A percentile compares a stretch with the other conserved stretches of the same genome.
These are phyloP conservation scores for Stropharia rugosoannulata DNA, from an alignment of 768 basidiomycete species.

Conservation along the genomic window DNA sequence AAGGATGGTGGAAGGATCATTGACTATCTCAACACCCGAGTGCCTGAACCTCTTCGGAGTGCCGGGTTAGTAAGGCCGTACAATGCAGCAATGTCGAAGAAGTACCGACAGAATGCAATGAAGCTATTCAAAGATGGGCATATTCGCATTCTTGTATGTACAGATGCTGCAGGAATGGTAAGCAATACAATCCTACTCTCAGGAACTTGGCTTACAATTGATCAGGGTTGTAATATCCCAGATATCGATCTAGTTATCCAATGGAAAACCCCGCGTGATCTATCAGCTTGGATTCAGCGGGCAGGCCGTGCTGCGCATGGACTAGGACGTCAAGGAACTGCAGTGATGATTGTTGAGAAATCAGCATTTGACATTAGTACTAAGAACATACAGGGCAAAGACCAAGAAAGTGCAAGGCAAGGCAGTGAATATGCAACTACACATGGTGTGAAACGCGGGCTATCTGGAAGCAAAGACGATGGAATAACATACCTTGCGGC, in stretches of 20 bases:
- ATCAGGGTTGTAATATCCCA: slow-evolving; percentile 24
- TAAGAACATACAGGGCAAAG: not conserved
- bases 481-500: not conserved
- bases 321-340: slow-evolving; percentile 11
- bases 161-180: slow-evolving; percentile 35
- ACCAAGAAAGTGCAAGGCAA: not conserved
- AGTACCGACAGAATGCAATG: slow-evolving; percentile 24
- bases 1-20: slow-evolving; percentile 20
- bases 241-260: slow-evolving; percentile 32
- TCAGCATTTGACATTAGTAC: slow-evolving; percentile 8
- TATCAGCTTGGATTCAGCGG: slow-evolving; percentile 29
- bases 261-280: slow-evolving; percentile 25
- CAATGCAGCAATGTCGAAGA: slow-evolving; percentile 20
- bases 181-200: not conserved
- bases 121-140: slow-evolving; percentile 20
- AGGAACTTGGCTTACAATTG: not conserved
- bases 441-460: slow-evolving; percentile 1
- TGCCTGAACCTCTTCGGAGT: slow-evolving; percentile 10
- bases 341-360: slow-evolving; percentile 19
- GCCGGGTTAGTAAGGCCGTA: slow-evolving; percentile 24
- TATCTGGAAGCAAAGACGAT: not conserved
- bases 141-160: slow-evolving; percentile 29
- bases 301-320: slow-evolving; percentile 27
- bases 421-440: not conserved
- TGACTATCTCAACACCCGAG: slow-evolving; percentile 19